These are phyloP conservation scores for Huntiella abstrusa DNA, from an alignment of 2,329 filamentous ascomycete species.

Conservation along the genomic window DNA sequence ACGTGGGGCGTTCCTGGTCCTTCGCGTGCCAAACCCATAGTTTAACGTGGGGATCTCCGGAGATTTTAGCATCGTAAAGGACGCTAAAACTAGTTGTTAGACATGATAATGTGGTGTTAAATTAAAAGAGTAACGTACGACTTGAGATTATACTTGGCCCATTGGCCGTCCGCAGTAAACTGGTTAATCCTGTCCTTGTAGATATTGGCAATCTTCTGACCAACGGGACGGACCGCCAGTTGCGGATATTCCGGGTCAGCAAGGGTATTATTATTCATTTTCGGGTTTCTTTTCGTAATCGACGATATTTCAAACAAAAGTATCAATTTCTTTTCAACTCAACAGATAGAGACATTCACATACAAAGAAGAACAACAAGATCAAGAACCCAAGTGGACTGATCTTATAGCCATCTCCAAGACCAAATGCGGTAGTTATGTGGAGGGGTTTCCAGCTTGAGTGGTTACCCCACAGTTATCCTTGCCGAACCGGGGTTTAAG, in stretches of 20 bases:
- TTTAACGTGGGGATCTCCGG: conserved; percentile 59
- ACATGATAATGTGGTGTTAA: neutral
- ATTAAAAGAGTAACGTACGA: conserved; percentile 29
- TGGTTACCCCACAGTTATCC: too few relatives aligned
- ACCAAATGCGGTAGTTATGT: too few relatives aligned
- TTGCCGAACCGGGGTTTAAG: too few relatives aligned
- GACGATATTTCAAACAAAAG: too few relatives aligned
- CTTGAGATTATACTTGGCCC: conserved; percentile 53
- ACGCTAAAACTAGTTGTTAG: conserved; percentile 29
- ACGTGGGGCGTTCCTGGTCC: conserved; percentile 59
- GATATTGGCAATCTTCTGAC: conserved; percentile 68
- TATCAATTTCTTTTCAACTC: too few relatives aligned
- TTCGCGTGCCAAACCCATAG: conserved; percentile 77
- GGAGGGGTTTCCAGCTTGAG: too few relatives aligned
- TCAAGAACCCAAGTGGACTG: too few relatives aligned
- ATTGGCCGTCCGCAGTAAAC: conserved; percentile 66
- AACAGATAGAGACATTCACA: too few relatives aligned
- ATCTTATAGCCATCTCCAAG: too few relatives aligned
- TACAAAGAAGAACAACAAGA: too few relatives aligned
- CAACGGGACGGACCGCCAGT: conserved; percentile 35
- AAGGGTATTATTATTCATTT: too few relatives aligned
- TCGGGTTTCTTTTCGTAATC: too few relatives aligned
- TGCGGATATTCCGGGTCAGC: conserved; percentile 23
- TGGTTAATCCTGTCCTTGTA: conserved; percentile 68
- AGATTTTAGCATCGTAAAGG: conserved; percentile 46